Percentiles rank a stretch among this genome's conserved stretches.
Conservation (phyloP, 202 grass and related monocot genomes). For the Miscanthus sacchariflorus region DNA sequence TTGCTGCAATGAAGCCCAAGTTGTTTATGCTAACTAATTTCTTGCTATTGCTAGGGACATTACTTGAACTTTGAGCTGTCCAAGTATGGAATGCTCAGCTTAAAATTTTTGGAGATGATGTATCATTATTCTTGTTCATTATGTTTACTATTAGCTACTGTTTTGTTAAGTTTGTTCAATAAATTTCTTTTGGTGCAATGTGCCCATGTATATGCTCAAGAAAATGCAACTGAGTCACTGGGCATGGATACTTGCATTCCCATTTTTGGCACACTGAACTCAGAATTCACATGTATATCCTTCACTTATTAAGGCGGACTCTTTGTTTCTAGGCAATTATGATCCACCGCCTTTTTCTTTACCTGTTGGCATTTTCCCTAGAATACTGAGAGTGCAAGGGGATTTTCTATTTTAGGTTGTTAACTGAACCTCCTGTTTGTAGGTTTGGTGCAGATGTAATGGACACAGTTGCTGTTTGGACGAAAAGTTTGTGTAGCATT, state of each 20-base stretch:
- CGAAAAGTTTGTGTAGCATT: constrained; percentile 71
- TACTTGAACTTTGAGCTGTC: constrained; percentile 3
- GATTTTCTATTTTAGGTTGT: constrained; percentile 36
- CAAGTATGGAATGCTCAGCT: not conserved
- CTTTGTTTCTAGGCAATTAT: constrained; percentile 18
- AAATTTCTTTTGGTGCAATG: not conserved
- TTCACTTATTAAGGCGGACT: not conserved
- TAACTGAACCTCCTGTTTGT: constrained; percentile 34
- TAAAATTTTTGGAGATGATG: not conserved
- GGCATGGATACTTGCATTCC: not conserved
- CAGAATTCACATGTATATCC: constrained; percentile 12
- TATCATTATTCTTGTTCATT: constrained; percentile 22
- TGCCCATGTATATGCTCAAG: not conserved
- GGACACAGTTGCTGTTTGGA: constrained; percentile 91
- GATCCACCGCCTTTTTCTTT: constrained; percentile 19
- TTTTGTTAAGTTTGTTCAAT: constrained; percentile 1
- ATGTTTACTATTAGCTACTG: not conserved
- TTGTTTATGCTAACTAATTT: constrained; percentile 3
- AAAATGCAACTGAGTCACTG: not conserved
- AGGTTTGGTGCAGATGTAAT: constrained; percentile 99
- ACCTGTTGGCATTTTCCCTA: not conserved
- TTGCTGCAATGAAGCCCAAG: not conserved
- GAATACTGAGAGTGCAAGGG: not conserved
- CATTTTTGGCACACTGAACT: constrained; percentile 6
- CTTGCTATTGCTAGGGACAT: not conserved